These are phyloP conservation scores for Stachybotrys elegans DNA, from an alignment of 2,329 filamentous ascomycete genomes.

Conservation along the genomic window DNA sequence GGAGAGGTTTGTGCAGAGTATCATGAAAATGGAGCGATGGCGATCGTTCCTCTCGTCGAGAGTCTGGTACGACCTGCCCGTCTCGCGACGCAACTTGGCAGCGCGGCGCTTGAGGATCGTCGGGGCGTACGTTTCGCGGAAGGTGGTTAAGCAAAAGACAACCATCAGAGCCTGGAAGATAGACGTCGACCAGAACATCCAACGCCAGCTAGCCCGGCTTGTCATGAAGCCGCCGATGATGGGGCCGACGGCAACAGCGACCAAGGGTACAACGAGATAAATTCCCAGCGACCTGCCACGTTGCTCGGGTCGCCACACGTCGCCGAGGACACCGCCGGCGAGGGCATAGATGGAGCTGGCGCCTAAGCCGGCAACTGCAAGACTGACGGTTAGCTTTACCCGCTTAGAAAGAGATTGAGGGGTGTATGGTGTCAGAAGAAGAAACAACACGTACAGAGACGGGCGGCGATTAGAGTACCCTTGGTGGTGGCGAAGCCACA, in stretches of 20 bases:
- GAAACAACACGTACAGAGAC: too few species aligned
- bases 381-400: too few species aligned
- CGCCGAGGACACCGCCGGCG: slow-evolving; percentile 40
- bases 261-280: slow-evolving; percentile 33
- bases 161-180: slow-evolving; percentile 34
- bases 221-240: slow-evolving; percentile 35
- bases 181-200: slow-evolving; percentile 41
- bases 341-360: slow-evolving; percentile 40
- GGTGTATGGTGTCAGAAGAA: too few species aligned
- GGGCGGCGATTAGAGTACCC: slow-evolving; percentile 34
- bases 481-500: slow-evolving; percentile 36
- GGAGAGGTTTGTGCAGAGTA: slow-evolving; percentile 33
- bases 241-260: slow-evolving; percentile 34
- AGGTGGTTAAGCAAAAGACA: slow-evolving; percentile 22
- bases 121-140: slow-evolving; percentile 33
- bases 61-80: slow-evolving; percentile 27
- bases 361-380: slow-evolving; percentile 44
- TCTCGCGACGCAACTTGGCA: slow-evolving; percentile 23
- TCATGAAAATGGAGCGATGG: slow-evolving; percentile 17
- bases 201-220: slow-evolving; percentile 32
- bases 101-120: slow-evolving; percentile 29
- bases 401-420: too few species aligned
- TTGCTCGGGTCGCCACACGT: slow-evolving; percentile 40
- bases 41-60: slow-evolving; percentile 30
- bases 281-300: slow-evolving; percentile 34